These are phyloP conservation scores for Cantharellus anzutake DNA, from an alignment of 768 basidiomycete genomes.

Conservation along the genomic window DNA sequence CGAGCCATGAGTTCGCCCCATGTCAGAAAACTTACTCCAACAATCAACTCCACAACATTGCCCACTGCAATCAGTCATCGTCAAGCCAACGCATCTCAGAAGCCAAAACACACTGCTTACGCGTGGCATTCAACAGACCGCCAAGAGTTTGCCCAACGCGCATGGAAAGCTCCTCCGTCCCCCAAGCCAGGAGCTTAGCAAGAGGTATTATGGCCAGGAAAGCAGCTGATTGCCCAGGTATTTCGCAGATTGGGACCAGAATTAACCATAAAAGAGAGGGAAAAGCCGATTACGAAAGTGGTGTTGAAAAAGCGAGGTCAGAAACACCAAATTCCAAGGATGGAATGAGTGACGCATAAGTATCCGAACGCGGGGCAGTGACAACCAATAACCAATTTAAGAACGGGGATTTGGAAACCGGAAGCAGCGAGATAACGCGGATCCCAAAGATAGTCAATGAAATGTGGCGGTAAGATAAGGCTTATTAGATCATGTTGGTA, in stretches of 20 bases:
- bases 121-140: constrained; percentile 61
- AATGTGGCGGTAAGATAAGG: too few species aligned
- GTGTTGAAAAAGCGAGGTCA: neutral
- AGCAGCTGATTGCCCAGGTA: constrained; percentile 27
- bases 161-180: constrained; percentile 68
- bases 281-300: neutral
- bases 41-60: constrained; percentile 33
- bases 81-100: constrained; percentile 20
- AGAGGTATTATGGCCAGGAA: constrained; percentile 74
- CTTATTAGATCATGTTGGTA: too few species aligned
- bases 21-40: constrained; percentile 34
- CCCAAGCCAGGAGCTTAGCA: constrained; percentile 53
- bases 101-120: constrained; percentile 20
- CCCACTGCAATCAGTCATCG: constrained; percentile 2
- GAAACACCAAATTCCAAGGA: too few species aligned
- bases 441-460: too few species aligned
- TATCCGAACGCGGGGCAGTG: too few species aligned
- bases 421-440: too few species aligned
- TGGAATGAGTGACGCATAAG: too few species aligned
- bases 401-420: too few species aligned
- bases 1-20: neutral
- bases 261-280: neutral
- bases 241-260: too few species aligned
- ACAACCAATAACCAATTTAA: too few species aligned
- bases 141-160: constrained; percentile 71